Base-by-base conservation (phyloP, 768 basidiomycete species). In the Tubosaeta brunneosetosa region DNA sequence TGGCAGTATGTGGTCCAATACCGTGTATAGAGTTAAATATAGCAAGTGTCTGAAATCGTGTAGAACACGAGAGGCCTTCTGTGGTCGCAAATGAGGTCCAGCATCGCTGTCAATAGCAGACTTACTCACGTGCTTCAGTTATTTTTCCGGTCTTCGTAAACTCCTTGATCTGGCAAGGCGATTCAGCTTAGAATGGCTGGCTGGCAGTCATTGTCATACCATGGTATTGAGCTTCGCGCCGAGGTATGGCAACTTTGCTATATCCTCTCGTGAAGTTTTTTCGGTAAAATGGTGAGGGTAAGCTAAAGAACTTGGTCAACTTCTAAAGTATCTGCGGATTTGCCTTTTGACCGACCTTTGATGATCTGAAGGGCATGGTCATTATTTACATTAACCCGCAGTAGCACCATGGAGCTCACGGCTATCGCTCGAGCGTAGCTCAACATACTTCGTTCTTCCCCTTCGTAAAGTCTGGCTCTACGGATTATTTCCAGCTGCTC, bases 371-470 rank as follows among this genome's bases (percentile, higher is more conserved):
- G 36, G 45, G 9, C 12, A 22, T 32, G 34, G 19, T 58, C 51
- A 51, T 11, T 26, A 49, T 54, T 22, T 22, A 22, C 3, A 22
- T 3, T 1, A 44, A 16, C 46, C 10, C 13, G 43, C 31, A 31
- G 32, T 40, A 22, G 34, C 14, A 40, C 29, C 48, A 50, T n/a
- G 36, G 40, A 27, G 68, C 82, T 57, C 62, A 86, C 85, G n/a
- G 83, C 76, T 56, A 90, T 83, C 2, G 86, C 83, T 44, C 88
- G 76, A 32, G 82, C 75, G 57, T 92, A 93, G 55, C 82, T 83
- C 44, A 92, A 68, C 37, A 84, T 81, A 59, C 85, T 88, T 27
- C 80, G 72, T 19, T 77, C 74, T 47, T 87, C 77, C 12, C 85
- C 83, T 62, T 92, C 90, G 2, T 89, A 69, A 43, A 80, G 73